phyloP scores from a whole-genome alignment of 2,329 filamentous ascomycete genomes.

The Sphaerulina populicola region DNA sequence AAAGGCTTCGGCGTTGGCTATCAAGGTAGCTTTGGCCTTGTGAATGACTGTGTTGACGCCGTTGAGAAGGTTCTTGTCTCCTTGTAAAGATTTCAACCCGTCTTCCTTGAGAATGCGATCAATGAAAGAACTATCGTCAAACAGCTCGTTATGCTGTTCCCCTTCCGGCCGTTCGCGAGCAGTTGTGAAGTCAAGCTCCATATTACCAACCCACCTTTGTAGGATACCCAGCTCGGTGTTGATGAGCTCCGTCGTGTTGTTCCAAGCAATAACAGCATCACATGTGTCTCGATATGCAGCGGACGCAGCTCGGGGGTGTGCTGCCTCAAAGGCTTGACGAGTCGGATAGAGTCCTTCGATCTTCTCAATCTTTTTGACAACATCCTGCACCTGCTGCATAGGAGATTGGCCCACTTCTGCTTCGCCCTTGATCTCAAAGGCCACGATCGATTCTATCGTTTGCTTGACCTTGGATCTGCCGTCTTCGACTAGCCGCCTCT shows the following conservation, averaged over 20 bases:
- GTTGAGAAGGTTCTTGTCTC: conserved; percentile 72
- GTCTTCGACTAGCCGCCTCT: conserved; percentile 82
- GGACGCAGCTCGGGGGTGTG: conserved; percentile 69
- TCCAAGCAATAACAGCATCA: conserved; percentile 86
- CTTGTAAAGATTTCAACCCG: conserved; percentile 82
- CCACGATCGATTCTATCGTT: conserved; percentile 76
- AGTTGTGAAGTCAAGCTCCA: conserved; percentile 82
- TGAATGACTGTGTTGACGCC: conserved; percentile 78
- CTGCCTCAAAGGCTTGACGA: conserved; percentile 60
- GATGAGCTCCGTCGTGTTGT: conserved; percentile 94
- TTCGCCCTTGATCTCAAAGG: conserved; percentile 89
- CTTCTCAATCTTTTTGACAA: conserved; percentile 83
- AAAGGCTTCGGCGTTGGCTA: conserved; percentile 76
- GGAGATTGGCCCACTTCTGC: conserved; percentile 84
- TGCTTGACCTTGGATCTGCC: conserved; percentile 64
- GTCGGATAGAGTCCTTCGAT: conserved; percentile 81
- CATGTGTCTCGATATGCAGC: conserved; percentile 71
- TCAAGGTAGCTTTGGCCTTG: conserved; percentile 88
- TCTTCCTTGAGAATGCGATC: conserved; percentile 94
- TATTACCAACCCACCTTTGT: conserved; percentile 94
- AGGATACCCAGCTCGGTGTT: conserved; percentile 87
- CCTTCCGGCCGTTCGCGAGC: conserved; percentile 58
- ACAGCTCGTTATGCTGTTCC: conserved; percentile 58
- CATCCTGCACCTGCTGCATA: conserved; percentile 77
- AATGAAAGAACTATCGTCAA: conserved; percentile 86